These are phyloP conservation scores for Hanseniaspora singularis DNA, from an alignment of 805 yeast genomes.

Conservation along the genomic window DNA sequence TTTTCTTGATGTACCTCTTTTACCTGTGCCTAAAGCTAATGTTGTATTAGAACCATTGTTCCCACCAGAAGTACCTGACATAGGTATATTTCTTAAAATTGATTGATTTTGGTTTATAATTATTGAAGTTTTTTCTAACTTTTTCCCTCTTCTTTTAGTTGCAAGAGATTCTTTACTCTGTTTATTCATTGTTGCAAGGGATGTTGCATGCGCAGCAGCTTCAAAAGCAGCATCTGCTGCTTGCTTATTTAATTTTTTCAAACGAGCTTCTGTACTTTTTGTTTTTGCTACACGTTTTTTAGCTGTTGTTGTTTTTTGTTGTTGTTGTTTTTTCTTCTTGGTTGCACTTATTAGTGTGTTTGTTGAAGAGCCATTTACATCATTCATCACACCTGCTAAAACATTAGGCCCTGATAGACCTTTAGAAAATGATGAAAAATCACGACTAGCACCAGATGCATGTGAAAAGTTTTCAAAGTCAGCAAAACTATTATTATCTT, in stretches of 20 bases:
- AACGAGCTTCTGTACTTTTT: neutral
- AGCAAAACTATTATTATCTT: constrained; percentile 4
- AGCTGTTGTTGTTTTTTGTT: neutral
- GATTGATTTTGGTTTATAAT: neutral
- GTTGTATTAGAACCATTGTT: too few species aligned
- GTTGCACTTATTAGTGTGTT: neutral
- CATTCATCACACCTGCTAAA: neutral
- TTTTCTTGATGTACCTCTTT: too few species aligned
- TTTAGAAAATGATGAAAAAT: neutral
- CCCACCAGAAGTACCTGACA: too few species aligned
- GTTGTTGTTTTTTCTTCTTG: constrained; percentile 1
- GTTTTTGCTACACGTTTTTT: constrained; percentile 3
- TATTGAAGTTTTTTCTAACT: constrained; percentile 3
- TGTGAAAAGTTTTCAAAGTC: constrained; percentile 12
- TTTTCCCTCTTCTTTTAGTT: constrained; percentile 15
- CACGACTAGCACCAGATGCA: neutral
- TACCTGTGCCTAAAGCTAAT: too few species aligned
- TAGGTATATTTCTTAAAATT: too few species aligned
- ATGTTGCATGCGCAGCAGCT: constrained; percentile 15
- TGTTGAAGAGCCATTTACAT: neutral
- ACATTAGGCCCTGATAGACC: neutral
- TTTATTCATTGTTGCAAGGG: constrained; percentile 14
- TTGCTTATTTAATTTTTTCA: constrained; percentile 3
- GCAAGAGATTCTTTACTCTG: constrained; percentile 14
- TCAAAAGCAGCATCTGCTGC: constrained; percentile 15